These are phyloP conservation scores for Glebionis coronaria DNA, from an alignment of 129 eudicot species.

Conservation along the genomic window DNA sequence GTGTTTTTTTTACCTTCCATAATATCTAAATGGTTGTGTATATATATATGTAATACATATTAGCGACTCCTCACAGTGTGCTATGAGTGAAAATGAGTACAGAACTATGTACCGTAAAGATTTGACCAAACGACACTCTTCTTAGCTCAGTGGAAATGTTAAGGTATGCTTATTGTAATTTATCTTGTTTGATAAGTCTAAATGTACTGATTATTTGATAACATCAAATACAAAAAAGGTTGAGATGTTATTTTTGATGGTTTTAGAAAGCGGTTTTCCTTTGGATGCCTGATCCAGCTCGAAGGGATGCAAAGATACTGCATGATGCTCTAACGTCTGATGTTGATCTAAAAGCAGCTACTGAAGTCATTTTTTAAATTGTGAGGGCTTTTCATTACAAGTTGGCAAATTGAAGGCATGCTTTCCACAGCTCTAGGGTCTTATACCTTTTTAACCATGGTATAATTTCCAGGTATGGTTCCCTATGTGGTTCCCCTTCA, in stretches of 20 bases:
- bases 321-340: conserved; percentile 39
- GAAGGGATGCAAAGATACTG: conserved; percentile 66
- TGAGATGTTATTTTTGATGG: neutral
- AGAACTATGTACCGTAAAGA: conserved; percentile 60
- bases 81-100: conserved; percentile 70
- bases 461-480: too few relatives aligned
- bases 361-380: conserved; percentile 88
- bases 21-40: too few relatives aligned
- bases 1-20: too few relatives aligned
- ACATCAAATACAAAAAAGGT: neutral
- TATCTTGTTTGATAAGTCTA: neutral
- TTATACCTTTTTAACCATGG: too few relatives aligned
- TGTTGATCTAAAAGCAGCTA: conserved; percentile 61
- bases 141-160: conserved; percentile 68
- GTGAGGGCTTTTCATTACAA: too few relatives aligned
- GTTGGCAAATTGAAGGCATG: too few relatives aligned
- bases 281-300: conserved; percentile 88
- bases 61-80: conserved; percentile 81
- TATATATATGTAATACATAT: too few relatives aligned
- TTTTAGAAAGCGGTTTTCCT: conserved; percentile 72
- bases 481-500: too few relatives aligned
- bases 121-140: conserved; percentile 52
- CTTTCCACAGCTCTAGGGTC: too few relatives aligned
- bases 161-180: conserved; percentile 42
- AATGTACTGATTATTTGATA: neutral